Evolutionary conservation across 2,329 filamentous ascomycete genomes (phyloP).

Genomic region (Fusarium sublunatum): DNA sequence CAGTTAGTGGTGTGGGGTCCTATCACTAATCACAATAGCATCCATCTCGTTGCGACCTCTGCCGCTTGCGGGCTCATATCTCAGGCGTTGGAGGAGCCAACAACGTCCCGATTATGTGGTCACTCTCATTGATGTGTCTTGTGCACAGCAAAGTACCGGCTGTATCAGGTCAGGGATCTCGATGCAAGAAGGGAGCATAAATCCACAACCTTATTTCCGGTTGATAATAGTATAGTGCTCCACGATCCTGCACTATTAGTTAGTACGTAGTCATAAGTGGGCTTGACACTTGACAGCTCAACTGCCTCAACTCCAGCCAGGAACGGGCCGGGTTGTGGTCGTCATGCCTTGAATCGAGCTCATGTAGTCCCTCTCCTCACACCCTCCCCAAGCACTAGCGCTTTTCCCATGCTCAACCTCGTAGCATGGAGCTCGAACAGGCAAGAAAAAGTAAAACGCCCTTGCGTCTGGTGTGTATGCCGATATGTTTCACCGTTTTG

Average conservation of each 20-base stretch:
- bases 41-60: conserved; percentile 7
- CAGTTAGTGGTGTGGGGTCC: conserved; percentile 18
- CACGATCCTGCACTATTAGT: neutral
- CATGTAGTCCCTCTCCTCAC: neutral
- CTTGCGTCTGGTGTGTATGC: conserved; percentile 5
- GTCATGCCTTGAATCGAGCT: conserved; percentile 2
- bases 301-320: conserved; percentile 19
- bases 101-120: conserved; percentile 10
- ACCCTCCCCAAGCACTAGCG: neutral
- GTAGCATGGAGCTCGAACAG: conserved; percentile 15
- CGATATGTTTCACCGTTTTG: conserved; percentile 37
- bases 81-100: conserved; percentile 28
- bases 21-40: neutral
- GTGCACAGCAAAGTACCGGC: neutral
- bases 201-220: neutral
- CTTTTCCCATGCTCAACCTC: conserved; percentile 5
- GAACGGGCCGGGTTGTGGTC: conserved; percentile 30
- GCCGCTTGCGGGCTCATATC: conserved; percentile 31
- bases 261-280: neutral
- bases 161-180: neutral
- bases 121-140: conserved; percentile 3
- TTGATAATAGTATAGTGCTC: neutral
- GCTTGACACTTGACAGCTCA: conserved; percentile 28
- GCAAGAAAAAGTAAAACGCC: conserved; percentile 30
- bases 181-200: neutral